phyloP scores from a whole-genome alignment of 2,329 filamentous ascomycete species.

The Nakataea oryzae region DNA sequence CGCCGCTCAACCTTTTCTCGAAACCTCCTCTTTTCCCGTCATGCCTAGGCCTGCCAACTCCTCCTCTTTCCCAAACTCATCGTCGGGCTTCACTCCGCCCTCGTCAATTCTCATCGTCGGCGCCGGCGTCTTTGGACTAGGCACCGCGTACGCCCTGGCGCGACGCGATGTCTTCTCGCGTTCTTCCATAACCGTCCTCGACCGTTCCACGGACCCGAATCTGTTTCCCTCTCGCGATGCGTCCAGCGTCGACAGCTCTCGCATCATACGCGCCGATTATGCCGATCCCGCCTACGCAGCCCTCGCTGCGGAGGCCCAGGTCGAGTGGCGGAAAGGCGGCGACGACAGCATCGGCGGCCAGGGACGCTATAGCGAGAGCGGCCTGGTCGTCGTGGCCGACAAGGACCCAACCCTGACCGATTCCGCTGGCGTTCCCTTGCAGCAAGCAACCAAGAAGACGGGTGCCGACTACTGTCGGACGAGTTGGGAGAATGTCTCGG shows the following conservation, averaged over 20 bases:
- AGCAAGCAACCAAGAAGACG: conserved; percentile 22
- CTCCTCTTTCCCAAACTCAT: conserved; percentile 7
- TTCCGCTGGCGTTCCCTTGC: not conserved
- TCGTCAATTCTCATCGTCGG: conserved; percentile 57
- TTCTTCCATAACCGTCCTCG: conserved; percentile 48
- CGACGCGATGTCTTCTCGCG: conserved; percentile 44
- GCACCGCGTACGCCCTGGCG: conserved; percentile 57
- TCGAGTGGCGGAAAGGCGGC: conserved; percentile 53
- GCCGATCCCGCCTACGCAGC: conserved; percentile 65
- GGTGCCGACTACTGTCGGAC: conserved; percentile 48
- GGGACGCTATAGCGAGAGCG: conserved; percentile 60
- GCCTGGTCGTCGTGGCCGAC: conserved; percentile 54
- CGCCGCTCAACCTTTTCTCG: conserved; percentile 3
- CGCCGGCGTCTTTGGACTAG: conserved; percentile 53
- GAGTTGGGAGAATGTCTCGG: conserved; percentile 51
- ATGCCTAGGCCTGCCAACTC: conserved; percentile 3
- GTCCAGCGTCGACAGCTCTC: conserved; percentile 51
- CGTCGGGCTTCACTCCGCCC: conserved; percentile 18
- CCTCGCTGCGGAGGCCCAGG: conserved; percentile 61
- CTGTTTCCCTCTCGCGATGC: conserved; percentile 52
- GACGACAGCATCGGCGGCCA: conserved; percentile 45
- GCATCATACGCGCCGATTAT: conserved; percentile 67
- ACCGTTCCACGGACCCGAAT: conserved; percentile 34
- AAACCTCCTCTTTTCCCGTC: not conserved
- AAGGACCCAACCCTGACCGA: conserved; percentile 14